Evolutionary conservation across 805 yeast genomes (phyloP).

Genomic region (Ogataea kodamae): DNA sequence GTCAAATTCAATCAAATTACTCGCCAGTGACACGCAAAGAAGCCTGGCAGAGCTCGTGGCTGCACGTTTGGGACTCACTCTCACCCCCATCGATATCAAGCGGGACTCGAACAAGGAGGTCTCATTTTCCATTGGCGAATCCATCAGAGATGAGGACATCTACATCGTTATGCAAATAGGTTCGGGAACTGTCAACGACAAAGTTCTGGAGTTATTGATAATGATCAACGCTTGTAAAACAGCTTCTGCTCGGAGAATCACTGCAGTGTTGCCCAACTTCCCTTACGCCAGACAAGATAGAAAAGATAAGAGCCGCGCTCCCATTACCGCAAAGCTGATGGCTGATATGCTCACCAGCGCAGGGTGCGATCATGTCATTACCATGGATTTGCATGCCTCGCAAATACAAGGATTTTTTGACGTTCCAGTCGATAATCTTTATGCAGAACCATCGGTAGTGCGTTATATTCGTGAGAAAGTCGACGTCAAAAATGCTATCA

Average conservation of each 20-base stretch:
- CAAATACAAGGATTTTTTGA: slow-evolving; percentile 85
- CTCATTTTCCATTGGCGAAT: slow-evolving; percentile 72
- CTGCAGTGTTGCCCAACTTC: slow-evolving; percentile 79
- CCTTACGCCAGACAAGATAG: slow-evolving; percentile 89
- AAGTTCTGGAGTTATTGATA: slow-evolving; percentile 67
- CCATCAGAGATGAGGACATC: slow-evolving; percentile 81
- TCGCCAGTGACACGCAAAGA: slow-evolving; percentile 66
- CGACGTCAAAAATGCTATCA: slow-evolving; percentile 58
- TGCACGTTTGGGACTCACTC: slow-evolving; percentile 48
- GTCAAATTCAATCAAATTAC: slow-evolving; percentile 63
- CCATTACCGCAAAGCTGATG: slow-evolving; percentile 80
- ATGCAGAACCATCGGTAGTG: slow-evolving; percentile 80
- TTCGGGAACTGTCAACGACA: slow-evolving; percentile 72
- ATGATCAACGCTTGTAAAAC: slow-evolving; percentile 81
- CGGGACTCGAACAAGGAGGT: slow-evolving; percentile 73
- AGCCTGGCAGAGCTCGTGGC: slow-evolving; percentile 70
- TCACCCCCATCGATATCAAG: slow-evolving; percentile 61
- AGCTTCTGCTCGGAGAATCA: slow-evolving; percentile 78
- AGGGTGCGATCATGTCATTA: slow-evolving; percentile 82
- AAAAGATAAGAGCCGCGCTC: slow-evolving; percentile 82
- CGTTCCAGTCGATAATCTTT: slow-evolving; percentile 78
- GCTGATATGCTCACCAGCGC: slow-evolving; percentile 81
- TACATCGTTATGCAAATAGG: slow-evolving; percentile 78
- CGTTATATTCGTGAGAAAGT: slow-evolving; percentile 66
- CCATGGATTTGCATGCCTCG: slow-evolving; percentile 87